Conservation (phyloP, 768 basidiomycete species). For the Holtermannia corniformis region DNA sequence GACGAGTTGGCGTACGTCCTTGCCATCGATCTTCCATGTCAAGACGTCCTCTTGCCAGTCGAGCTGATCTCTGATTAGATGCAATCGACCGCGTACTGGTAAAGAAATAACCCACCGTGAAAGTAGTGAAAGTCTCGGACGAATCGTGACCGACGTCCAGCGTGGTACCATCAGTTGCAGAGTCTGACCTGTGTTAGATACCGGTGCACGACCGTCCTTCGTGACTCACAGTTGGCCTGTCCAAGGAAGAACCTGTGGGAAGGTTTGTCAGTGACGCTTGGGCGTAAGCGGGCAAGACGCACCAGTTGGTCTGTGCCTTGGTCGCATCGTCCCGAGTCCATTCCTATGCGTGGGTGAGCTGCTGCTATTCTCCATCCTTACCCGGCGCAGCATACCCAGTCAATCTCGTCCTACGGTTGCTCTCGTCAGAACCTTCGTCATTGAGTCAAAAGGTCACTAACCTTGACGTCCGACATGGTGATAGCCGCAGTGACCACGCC, state of each 20-base stretch:
- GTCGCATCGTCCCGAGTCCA: constrained; percentile 46
- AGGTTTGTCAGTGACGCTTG: constrained; percentile 26
- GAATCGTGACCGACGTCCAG: constrained; percentile 15
- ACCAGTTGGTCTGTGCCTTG: constrained; percentile 62
- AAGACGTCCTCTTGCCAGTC: constrained; percentile 67
- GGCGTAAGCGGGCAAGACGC: constrained; percentile 52
- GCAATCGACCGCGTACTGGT: too few species aligned
- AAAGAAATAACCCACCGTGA: constrained; percentile 13
- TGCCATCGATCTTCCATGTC: constrained; percentile 61
- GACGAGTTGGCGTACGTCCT: constrained; percentile 58
- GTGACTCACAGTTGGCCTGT: constrained; percentile 25
- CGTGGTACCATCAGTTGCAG: constrained; percentile 16
- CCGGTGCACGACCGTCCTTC: background rate
- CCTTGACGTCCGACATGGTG: constrained; percentile 65
- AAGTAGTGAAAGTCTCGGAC: constrained; percentile 23
- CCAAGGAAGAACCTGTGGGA: constrained; percentile 13
- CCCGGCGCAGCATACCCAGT: constrained; percentile 22
- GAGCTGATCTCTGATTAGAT: constrained; percentile 50
- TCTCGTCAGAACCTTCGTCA: background rate
- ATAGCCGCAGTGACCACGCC: constrained; percentile 65
- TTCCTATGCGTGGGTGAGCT: too few species aligned
- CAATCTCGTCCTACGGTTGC: constrained; percentile 27
- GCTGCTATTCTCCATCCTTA: background rate
- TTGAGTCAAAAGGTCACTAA: background rate
- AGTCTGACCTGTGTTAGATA: constrained; percentile 9